Percentiles rank a stretch among this genome's conserved stretches.
phyloP scores from a whole-genome alignment of 164 flowering plant species.

The Vitis rotundifolia region DNA sequence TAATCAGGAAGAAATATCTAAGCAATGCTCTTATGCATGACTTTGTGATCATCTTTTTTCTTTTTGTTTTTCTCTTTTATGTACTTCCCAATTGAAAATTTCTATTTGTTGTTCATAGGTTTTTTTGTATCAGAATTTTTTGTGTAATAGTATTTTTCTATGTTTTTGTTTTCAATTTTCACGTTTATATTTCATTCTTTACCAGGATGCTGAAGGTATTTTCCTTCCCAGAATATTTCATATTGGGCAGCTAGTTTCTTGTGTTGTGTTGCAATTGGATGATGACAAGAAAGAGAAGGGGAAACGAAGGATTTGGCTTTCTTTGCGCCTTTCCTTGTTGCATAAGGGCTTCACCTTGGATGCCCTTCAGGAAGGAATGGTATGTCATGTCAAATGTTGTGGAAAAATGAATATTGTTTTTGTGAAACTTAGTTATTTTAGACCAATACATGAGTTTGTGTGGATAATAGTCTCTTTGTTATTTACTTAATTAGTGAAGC shows the following conservation, averaged over 20 bases:
- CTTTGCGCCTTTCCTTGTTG: constrained; percentile 76
- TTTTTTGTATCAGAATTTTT: no score
- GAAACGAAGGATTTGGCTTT: constrained; percentile 82
- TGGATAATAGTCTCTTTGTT: no score
- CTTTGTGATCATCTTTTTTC: neutral
- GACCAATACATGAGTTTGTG: no score
- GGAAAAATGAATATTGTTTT: neutral
- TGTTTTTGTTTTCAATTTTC: neutral
- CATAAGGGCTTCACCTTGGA: constrained; percentile 76
- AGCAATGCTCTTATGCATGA: no score
- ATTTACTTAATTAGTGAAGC: no score
- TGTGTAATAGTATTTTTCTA: neutral
- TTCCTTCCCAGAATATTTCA: constrained; percentile 52
- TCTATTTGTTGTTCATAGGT: no score
- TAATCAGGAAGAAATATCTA: no score
- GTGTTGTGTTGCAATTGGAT: constrained; percentile 76
- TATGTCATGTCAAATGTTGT: constrained; percentile 23
- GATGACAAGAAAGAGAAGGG: constrained; percentile 74
- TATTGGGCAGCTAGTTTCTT: constrained; percentile 85
- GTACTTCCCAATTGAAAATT: no score
- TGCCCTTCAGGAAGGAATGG: constrained; percentile 90
- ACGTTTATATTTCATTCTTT: neutral
- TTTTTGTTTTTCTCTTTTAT: neutral
- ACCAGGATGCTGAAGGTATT: constrained; percentile 46
- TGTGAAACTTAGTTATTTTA: no score